Conservation (phyloP, 305 asterid genomes). For the Andrographis paniculata region DNA sequence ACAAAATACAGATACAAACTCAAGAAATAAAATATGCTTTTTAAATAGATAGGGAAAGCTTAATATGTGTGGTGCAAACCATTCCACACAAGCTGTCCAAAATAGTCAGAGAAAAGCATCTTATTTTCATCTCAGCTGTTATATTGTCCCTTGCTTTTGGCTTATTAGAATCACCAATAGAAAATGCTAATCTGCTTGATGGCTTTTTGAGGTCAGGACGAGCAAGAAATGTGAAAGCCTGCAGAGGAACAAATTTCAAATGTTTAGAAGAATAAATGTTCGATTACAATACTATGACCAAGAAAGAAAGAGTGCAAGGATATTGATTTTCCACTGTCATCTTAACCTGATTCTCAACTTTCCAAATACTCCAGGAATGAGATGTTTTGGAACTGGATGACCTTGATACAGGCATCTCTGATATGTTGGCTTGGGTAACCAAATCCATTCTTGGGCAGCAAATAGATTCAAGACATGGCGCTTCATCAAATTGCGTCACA, state of each 20-base stretch:
- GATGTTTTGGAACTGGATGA: slow-evolving; percentile 73
- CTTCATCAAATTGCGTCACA: slow-evolving; percentile 64
- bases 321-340: slow-evolving; percentile 5
- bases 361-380: slow-evolving; percentile 97
- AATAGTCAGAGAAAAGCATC: slow-evolving; percentile 81
- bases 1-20: slow-evolving; percentile 23
- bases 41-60: slow-evolving; percentile 13
- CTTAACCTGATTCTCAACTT: slow-evolving; percentile 94
- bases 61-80: slow-evolving; percentile 44
- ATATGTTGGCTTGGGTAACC: slow-evolving; percentile 80
- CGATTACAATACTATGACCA: slow-evolving; percentile 13
- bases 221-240: slow-evolving; percentile 99
- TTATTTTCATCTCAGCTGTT: slow-evolving; percentile 91
- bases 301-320: slow-evolving; percentile 15
- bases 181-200: slow-evolving; percentile 71
- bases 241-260: slow-evolving; percentile 21
- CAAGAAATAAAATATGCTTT: slow-evolving; percentile 21
- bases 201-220: slow-evolving; percentile 91
- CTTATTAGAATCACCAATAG: slow-evolving; percentile 86
- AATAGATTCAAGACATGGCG: slow-evolving; percentile 57
- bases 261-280: slow-evolving; percentile 14
- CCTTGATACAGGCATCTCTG: slow-evolving; percentile 82
- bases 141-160: slow-evolving; percentile 90
- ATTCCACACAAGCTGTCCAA: slow-evolving; percentile 96
- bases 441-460: slow-evolving; percentile 97